A percentile compares a stretch with the other conserved stretches of the same genome.
phyloP scores from a whole-genome alignment of 495 filamentous ascomycete species.

The Penicillium diatomitis region DNA sequence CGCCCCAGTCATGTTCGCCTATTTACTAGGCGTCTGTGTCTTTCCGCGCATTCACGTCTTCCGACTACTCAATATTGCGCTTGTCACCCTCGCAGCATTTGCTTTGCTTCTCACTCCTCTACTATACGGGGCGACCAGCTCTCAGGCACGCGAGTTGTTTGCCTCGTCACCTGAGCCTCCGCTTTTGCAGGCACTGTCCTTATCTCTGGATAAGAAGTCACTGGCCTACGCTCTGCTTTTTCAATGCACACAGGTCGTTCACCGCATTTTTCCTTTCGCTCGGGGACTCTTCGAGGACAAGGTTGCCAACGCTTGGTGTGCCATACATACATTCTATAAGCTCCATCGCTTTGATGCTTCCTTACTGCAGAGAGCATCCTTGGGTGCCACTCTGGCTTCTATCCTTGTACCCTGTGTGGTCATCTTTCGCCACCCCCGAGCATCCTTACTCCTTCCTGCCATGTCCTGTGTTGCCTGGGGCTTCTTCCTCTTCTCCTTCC shows the following conservation, averaged over 20 bases:
- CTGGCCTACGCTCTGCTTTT: conserved; percentile 62
- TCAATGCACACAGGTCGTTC: conserved; percentile 69
- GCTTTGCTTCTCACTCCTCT: conserved; percentile 66
- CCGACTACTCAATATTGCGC: conserved; percentile 64
- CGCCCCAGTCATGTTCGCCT: conserved; percentile 84
- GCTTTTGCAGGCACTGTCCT: conserved; percentile 48
- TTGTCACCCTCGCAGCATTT: conserved; percentile 65
- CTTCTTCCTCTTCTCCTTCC: conserved; percentile 94
- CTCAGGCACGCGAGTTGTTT: conserved; percentile 22
- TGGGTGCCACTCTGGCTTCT: conserved; percentile 62
- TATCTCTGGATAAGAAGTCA: conserved; percentile 51
- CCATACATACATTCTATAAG: conserved; percentile 80
- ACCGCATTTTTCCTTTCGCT: conserved; percentile 90
- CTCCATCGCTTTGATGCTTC: conserved; percentile 57
- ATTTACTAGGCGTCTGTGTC: conserved; percentile 76
- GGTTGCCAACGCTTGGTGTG: conserved; percentile 96
- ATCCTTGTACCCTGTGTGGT: conserved; percentile 72
- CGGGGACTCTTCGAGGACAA: conserved; percentile 97
- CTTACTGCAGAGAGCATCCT: conserved; percentile 66
- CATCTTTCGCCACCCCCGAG: conserved; percentile 69
- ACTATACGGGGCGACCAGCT: conserved; percentile 41
- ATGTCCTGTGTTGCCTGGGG: conserved; percentile 83
- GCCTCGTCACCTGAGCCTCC: conserved; percentile 44
- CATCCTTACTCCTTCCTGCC: conserved; percentile 66
- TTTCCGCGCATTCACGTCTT: conserved; percentile 60